Percentiles rank a stretch among this genome's conserved stretches.
Conservation (phyloP, 371 early-diverging fungal genomes). For the Rhizomucor pusillus region DNA sequence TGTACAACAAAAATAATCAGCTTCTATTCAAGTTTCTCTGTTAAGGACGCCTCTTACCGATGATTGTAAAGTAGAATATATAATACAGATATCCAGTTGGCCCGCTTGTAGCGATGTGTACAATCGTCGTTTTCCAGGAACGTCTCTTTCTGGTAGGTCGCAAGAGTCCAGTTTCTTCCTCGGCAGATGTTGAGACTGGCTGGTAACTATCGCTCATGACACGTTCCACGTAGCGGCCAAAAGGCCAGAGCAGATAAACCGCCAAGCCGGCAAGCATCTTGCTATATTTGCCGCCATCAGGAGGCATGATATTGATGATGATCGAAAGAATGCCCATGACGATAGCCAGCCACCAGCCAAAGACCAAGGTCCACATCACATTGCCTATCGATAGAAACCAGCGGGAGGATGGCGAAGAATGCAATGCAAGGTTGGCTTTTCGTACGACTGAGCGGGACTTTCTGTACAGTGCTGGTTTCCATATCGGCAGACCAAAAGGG, state of each 20-base stretch:
- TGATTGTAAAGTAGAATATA: conserved; percentile 40
- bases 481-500: conserved; percentile 93
- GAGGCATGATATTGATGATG: conserved; percentile 43
- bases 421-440: conserved; percentile 78
- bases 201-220: conserved; percentile 4
- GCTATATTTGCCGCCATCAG: conserved; percentile 54
- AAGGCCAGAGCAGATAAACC: conserved; percentile 90
- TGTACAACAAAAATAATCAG: not conserved
- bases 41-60: conserved; percentile 31
- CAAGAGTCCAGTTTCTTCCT: conserved; percentile 27
- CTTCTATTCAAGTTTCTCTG: not conserved
- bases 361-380: conserved; percentile 80
- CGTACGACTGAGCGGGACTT: conserved; percentile 86
- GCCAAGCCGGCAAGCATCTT: conserved; percentile 60
- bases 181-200: not conserved
- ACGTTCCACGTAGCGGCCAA: conserved; percentile 86
- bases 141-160: conserved; percentile 5
- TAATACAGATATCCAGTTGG: conserved; percentile 63
- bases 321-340: conserved; percentile 58
- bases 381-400: conserved; percentile 78
- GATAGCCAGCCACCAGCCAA: conserved; percentile 88
- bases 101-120: conserved; percentile 29
- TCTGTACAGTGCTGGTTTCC: conserved; percentile 96
- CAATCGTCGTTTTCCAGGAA: not conserved
- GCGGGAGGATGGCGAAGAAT: conserved; percentile 68